Evolutionary conservation across 2,329 filamentous ascomycete species (phyloP).

Genomic region (Graphium sp.): DNA sequence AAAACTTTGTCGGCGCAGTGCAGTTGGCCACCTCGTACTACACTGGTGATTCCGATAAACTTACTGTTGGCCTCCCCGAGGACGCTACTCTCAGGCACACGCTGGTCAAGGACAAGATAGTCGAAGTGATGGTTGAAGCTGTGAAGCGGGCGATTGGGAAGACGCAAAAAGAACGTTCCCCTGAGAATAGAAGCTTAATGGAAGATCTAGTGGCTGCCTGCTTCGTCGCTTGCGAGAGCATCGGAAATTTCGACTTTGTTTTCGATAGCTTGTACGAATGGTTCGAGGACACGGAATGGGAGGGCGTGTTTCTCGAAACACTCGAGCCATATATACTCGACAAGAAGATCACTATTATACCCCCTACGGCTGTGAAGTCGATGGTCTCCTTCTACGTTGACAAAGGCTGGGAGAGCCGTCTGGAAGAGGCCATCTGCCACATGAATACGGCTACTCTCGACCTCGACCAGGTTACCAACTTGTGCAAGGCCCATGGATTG

Average conservation of each 20-base stretch:
- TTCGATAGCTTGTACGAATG: constrained; percentile 84
- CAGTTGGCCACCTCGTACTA: constrained; percentile 85
- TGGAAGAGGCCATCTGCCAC: constrained; percentile 91
- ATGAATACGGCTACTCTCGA: constrained; percentile 85
- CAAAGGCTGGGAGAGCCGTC: constrained; percentile 55
- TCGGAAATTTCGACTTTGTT: constrained; percentile 65
- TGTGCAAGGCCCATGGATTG: constrained; percentile 82
- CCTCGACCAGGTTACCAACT: constrained; percentile 74
- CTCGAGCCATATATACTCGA: constrained; percentile 81
- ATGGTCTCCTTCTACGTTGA: constrained; percentile 68
- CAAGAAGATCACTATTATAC: constrained; percentile 54
- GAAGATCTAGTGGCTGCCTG: constrained; percentile 65
- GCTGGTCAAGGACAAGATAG: constrained; percentile 73
- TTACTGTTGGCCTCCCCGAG: constrained; percentile 86
- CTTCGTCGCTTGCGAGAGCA: constrained; percentile 65
- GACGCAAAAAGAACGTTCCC: constrained; percentile 28
- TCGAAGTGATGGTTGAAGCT: constrained; percentile 88
- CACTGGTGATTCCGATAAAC: constrained; percentile 75
- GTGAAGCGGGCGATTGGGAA: constrained; percentile 75
- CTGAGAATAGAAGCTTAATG: constrained; percentile 40
- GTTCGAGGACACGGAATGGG: constrained; percentile 62
- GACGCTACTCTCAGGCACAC: constrained; percentile 58
- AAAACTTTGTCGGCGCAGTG: constrained; percentile 90
- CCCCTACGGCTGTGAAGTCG: constrained; percentile 71
- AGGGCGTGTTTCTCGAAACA: constrained; percentile 69